Conservation (phyloP, 768 basidiomycete genomes). For the Panaeolus papilionaceus region DNA sequence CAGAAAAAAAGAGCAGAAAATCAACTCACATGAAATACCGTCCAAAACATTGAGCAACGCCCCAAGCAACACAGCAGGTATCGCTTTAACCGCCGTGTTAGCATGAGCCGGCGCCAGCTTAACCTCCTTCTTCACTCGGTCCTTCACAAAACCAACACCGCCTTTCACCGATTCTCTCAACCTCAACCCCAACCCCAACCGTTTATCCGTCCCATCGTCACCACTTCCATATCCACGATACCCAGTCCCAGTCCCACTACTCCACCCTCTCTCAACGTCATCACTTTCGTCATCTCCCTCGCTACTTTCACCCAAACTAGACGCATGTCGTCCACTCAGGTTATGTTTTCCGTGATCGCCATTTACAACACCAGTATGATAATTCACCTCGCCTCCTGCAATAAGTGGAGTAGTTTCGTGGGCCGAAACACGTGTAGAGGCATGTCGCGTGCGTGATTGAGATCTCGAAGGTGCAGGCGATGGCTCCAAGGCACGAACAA, state of each 20-base stretch:
- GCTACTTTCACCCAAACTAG: neutral
- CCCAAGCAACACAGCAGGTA: conserved; percentile 90
- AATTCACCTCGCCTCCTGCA: neutral
- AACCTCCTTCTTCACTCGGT: conserved; percentile 16
- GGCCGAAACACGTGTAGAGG: neutral
- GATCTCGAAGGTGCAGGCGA: conserved; percentile 16
- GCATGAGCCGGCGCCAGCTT: conserved; percentile 27
- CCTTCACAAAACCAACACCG: conserved; percentile 11
- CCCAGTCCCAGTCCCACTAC: neutral
- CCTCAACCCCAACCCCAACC: conserved; percentile 3
- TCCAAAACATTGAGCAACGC: conserved; percentile 90
- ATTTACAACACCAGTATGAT: neutral
- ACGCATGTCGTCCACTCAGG: neutral
- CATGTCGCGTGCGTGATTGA: conserved; percentile 5
- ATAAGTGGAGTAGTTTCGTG: conserved; percentile 9
- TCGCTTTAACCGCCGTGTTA: conserved; percentile 44
- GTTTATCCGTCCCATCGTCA: neutral
- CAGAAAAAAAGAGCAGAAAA: conserved; percentile 11
- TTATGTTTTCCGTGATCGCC: conserved; percentile 1
- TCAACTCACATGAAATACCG: conserved; percentile 83
- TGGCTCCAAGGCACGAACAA: conserved; percentile 24
- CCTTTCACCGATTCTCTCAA: conserved; percentile 7
- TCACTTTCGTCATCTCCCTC: neutral
- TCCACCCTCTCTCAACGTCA: conserved; percentile 13
- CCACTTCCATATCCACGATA: neutral